Evolutionary conservation across 2,329 filamentous ascomycete species (phyloP).

Genomic region (Stachybotrys chlorohalonatus): DNA sequence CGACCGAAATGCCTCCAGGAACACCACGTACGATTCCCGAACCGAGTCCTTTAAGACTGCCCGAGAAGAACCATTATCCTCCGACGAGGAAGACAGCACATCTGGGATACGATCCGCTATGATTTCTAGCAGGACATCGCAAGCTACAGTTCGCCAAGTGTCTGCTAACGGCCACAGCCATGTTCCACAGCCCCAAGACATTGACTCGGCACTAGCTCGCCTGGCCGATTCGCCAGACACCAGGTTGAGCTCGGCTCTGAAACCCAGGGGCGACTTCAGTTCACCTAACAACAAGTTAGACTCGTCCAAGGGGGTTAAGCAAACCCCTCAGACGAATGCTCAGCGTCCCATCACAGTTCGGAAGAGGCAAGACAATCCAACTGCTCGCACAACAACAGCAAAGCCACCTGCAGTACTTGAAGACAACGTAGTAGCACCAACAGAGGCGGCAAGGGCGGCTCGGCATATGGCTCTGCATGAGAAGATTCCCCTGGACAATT

Average conservation of each 20-base stretch:
- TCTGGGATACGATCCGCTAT: slow-evolving; percentile 27
- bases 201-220: slow-evolving; percentile 32
- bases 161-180: slow-evolving; percentile 13
- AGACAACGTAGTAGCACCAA: slow-evolving; percentile 37
- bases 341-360: neutral
- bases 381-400: slow-evolving; percentile 20
- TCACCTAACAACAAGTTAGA: slow-evolving; percentile 31
- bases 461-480: slow-evolving; percentile 38
- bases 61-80: slow-evolving; percentile 52
- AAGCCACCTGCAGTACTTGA: slow-evolving; percentile 28
- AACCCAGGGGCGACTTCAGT: slow-evolving; percentile 52
- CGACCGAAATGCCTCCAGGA: slow-evolving; percentile 42
- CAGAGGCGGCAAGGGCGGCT: slow-evolving; percentile 41
- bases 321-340: neutral
- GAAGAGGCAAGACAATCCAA: neutral
- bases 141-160: slow-evolving; percentile 31
- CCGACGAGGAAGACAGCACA: slow-evolving; percentile 43
- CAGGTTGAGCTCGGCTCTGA: slow-evolving; percentile 26
- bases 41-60: slow-evolving; percentile 67
- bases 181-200: slow-evolving; percentile 18
- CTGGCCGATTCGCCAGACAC: slow-evolving; percentile 28
- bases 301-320: neutral
- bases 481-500: slow-evolving; percentile 22
- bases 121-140: slow-evolving; percentile 32
- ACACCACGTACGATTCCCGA: slow-evolving; percentile 50